Conservation (phyloP, 495 filamentous ascomycete genomes). For the Podospora bellae-mahoneyi region DNA sequence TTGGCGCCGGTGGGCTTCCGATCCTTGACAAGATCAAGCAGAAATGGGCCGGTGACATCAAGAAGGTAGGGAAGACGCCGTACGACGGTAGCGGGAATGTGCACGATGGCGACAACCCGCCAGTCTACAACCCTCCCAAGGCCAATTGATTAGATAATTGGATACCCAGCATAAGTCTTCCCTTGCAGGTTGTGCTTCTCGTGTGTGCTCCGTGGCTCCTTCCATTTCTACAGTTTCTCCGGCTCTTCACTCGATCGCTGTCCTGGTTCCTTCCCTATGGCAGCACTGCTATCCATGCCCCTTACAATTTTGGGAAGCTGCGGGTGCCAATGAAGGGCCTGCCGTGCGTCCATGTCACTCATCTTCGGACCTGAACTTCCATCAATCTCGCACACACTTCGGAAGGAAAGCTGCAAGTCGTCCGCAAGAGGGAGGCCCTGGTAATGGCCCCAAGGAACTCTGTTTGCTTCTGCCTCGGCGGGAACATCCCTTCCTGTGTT, state of each 20-base stretch:
- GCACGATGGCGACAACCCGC: conserved; percentile 39
- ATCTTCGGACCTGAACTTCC: not conserved
- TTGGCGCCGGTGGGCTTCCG: conserved; percentile 42
- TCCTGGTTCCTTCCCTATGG: not conserved
- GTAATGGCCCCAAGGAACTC: not conserved
- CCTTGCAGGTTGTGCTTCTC: not conserved
- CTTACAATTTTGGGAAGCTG: not conserved
- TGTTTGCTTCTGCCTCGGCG: not conserved
- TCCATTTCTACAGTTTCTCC: not conserved
- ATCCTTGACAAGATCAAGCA: conserved; percentile 33
- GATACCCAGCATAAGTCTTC: not conserved
- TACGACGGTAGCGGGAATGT: conserved; percentile 50
- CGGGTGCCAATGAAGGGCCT: not conserved
- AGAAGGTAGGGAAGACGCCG: conserved; percentile 32
- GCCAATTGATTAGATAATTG: conserved; percentile 10
- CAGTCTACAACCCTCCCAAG: conserved; percentile 24
- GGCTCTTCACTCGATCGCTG: not conserved
- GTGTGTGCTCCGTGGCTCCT: not conserved
- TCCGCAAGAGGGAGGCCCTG: not conserved
- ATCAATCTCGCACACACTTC: not conserved
- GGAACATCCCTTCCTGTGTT: not conserved
- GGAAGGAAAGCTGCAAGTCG: not conserved
- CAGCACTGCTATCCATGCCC: too few species aligned
- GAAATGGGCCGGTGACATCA: conserved; percentile 27
- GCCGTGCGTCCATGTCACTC: not conserved